Base-by-base conservation (phyloP, 2,329 filamentous ascomycete genomes). In the Microcera coccophila region DNA sequence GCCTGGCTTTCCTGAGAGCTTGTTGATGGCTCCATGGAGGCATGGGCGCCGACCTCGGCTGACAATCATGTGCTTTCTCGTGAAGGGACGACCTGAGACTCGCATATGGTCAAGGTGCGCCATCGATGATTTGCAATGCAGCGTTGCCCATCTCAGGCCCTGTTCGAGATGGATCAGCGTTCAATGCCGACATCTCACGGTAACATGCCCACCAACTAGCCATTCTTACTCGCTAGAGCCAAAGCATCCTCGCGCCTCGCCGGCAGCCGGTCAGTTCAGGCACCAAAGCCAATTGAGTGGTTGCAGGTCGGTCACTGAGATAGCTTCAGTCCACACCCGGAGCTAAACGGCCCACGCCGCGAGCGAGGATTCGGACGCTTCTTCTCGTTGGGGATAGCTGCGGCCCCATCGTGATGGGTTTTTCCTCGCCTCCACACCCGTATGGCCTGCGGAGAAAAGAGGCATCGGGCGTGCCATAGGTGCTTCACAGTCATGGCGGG, bases 251-350 rank as follows among this genome's bases (percentile, higher is more conserved):
- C 29, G 29, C 29, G 8, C 33, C 33, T 35, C 33, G 33, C 33
- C 33, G 33, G 17, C 33, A 9, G 8, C 33, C 33, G 33, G 17
- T 20, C 10, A n/a, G 33, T 35, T 35, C 29, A 20, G 33, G 33
- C 33, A 35, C 33, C 33, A 35, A 20, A 16, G 10, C 18, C 33
- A 35, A 19, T 35, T 35, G 33, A 35, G 18, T 35, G 33, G 33
- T 35, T 32, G 15, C 29, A 32, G 29, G 8, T 26, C 22, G 7
- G 22, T n/a, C 9, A 32, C 15, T 14, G 29, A 32, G 22, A 32
- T 5, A n/a, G 15, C 7, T 32, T n/a, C 5, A 32, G 33, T n/a
- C n/a, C n/a, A n/a, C n/a, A n/a, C 15, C 8, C 33, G 16, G 18
- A 35, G 33, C 18, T 35, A 18, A 35, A 20, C 10, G 16, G 16